Base-by-base conservation (phyloP, 2,329 filamentous ascomycete genomes). In the Stachybotrys elegans region DNA sequence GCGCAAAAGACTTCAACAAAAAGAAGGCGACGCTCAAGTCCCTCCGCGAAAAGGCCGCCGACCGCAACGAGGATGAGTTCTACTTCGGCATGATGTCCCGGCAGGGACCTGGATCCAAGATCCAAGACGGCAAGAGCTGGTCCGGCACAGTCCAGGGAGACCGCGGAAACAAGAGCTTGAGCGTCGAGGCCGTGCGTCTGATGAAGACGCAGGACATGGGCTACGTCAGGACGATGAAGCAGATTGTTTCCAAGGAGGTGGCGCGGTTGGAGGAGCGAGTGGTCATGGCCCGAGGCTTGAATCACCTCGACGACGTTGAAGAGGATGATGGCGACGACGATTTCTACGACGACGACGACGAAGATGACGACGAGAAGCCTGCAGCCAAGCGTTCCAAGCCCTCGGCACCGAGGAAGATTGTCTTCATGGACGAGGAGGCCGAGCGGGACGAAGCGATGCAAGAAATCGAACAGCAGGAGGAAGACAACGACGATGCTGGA, bases 21-120 rank as follows among this genome's bases (percentile, higher is more conserved):
- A 86, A 86, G 57, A 80, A 86, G 59, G 61, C 66, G 1, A 71
- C 76, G 43, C 73, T 86, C 48, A 78, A 79, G 57, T 66, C 65
- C 22, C 75, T 86, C 40, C 72, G 73, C 39, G 68, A 75, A 46
- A 85, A 85, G 58, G 82, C 79, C 5, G 64, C 79, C 46, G 76
- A 83, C 31, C 78, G 81, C 53, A 86, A 86, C 62, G 81, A 84
- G 42, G 83, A 86, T 76, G 83, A 86, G 57, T 86, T 86, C 65
- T 84, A 84, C 68, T 84, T 79, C 57, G 80, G 79, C 49, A 86
- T 86, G 83, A 68, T 84, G 56, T 78, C 76, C 52, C 78, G 77
- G 48, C 71, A 72, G 45, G 79, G 79, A 9, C 75, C 79, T 5
- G 72, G 75, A 6, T 71, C 71, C 6, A 62, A 63, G 16, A 57